These are phyloP conservation scores for Gnomoniopsis smithogilvyi DNA, from an alignment of 2,329 filamentous ascomycete genomes.

Conservation along the genomic window DNA sequence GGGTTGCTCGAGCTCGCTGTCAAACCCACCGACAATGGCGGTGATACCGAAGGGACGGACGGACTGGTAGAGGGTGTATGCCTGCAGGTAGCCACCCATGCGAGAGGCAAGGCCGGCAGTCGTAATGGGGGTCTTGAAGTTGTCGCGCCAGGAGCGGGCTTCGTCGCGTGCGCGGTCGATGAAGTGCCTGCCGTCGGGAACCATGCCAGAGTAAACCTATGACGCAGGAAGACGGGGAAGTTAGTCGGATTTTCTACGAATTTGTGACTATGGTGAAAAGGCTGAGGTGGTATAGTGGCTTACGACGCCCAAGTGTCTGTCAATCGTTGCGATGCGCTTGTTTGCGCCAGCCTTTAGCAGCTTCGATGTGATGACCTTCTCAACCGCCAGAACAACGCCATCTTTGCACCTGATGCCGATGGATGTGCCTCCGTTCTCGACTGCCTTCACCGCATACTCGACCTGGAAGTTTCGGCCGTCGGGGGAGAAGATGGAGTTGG, in stretches of 20 bases:
- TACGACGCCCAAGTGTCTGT: slow-evolving; percentile 91
- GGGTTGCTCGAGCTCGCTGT: slow-evolving; percentile 78
- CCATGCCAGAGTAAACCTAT: slow-evolving; percentile 88
- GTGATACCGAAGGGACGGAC: slow-evolving; percentile 97
- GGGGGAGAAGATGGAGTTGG: slow-evolving; percentile 99
- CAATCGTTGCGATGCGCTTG: slow-evolving; percentile 93
- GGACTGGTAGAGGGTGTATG: slow-evolving; percentile 94
- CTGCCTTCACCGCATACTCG: slow-evolving; percentile 97
- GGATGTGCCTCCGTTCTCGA: slow-evolving; percentile 95
- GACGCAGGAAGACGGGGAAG: background rate
- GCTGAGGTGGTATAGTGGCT: slow-evolving; percentile 32
- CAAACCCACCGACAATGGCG: slow-evolving; percentile 89
- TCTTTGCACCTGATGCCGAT: slow-evolving; percentile 97
- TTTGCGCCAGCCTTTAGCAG: slow-evolving; percentile 92
- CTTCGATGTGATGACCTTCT: slow-evolving; percentile 96
- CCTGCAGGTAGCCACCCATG: slow-evolving; percentile 95
- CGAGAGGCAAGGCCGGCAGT: slow-evolving; percentile 83
- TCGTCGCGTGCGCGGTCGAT: slow-evolving; percentile 92
- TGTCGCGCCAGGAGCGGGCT: slow-evolving; percentile 83
- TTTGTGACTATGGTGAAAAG: background rate
- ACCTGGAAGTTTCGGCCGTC: slow-evolving; percentile 99
- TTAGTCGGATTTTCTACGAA: background rate
- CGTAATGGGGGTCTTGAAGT: slow-evolving; percentile 93
- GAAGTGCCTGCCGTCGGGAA: slow-evolving; percentile 94
- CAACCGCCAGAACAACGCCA: slow-evolving; percentile 90